phyloP scores from a whole-genome alignment of 2,329 filamentous ascomycete genomes.

The Chaetomium sp. region DNA sequence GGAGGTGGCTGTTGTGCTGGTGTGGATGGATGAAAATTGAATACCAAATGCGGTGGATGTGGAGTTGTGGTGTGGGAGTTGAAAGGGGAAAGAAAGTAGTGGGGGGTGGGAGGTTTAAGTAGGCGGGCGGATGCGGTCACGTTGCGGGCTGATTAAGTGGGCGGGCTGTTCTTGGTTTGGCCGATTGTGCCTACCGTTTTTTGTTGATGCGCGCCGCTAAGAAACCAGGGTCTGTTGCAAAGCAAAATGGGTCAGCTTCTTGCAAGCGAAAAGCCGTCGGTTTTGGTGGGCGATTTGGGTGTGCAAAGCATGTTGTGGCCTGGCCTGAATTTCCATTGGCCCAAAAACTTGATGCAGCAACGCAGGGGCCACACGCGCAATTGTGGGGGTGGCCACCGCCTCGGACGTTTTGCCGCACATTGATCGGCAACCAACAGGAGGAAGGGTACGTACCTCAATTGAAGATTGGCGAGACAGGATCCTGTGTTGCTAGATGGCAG shows the following conservation, averaged over 20 bases:
- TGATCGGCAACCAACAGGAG: constrained; percentile 14
- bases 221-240: constrained; percentile 26
- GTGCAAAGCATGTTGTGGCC: constrained; percentile 5
- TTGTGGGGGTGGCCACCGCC: constrained; percentile 5
- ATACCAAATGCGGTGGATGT: constrained; percentile 27
- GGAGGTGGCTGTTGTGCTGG: constrained; percentile 10
- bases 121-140: constrained; percentile 25
- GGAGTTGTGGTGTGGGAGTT: constrained; percentile 30
- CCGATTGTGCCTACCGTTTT: constrained; percentile 24
- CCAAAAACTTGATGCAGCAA: constrained; percentile 19
- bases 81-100: constrained; percentile 35
- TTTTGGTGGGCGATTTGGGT: constrained; percentile 22
- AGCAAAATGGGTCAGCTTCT: constrained; percentile 22
- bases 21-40: constrained; percentile 25
- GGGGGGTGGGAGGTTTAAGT: constrained; percentile 40
- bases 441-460: constrained; percentile 14
- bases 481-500: constrained; percentile 7
- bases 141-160: constrained; percentile 32
- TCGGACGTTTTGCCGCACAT: constrained; percentile 4
- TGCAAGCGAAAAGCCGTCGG: constrained; percentile 6
- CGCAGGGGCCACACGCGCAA: constrained; percentile 19
- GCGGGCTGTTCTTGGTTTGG: constrained; percentile 15
- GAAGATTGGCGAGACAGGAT: constrained; percentile 8
- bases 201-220: constrained; percentile 19
- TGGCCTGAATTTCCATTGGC: constrained; percentile 26